Percentiles rank a stretch among this genome's conserved stretches.
phyloP scores from a whole-genome alignment of 805 yeast species.

The Suhomyces prunicola region DNA sequence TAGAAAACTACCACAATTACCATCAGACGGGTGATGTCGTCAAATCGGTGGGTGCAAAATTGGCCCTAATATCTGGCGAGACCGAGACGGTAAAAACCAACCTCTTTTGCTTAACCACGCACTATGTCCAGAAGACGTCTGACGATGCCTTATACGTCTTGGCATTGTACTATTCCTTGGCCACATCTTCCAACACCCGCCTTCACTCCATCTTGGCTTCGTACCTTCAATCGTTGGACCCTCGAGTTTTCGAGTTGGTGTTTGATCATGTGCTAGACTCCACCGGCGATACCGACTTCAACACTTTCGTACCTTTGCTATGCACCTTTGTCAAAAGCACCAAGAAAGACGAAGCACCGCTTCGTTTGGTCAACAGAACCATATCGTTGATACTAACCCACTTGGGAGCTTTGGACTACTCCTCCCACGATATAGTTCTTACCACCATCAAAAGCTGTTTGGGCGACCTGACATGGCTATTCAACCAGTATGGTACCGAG shows the following conservation, averaged over 20 bases:
- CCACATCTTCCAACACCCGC: neutral
- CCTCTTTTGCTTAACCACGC: neutral
- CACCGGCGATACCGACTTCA: constrained; percentile 3
- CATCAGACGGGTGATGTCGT: neutral
- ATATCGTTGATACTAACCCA: constrained; percentile 1
- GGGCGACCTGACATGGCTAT: constrained; percentile 51
- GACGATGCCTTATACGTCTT: constrained; percentile 13
- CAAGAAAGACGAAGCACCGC: constrained; percentile 7
- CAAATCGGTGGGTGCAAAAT: neutral
- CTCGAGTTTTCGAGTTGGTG: constrained; percentile 9
- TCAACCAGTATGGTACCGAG: constrained; percentile 68
- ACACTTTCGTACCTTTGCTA: constrained; percentile 9
- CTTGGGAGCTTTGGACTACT: neutral
- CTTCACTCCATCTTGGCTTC: neutral
- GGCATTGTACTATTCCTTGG: constrained; percentile 13
- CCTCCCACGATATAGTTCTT: constrained; percentile 10
- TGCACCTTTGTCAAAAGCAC: constrained; percentile 13
- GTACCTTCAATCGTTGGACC: neutral
- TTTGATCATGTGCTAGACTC: constrained; percentile 17
- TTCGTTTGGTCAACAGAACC: neutral
- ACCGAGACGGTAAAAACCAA: neutral
- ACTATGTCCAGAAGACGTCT: constrained; percentile 2
- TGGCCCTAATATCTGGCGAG: neutral
- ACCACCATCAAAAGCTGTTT: constrained; percentile 38
- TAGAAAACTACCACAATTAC: neutral